Base-by-base conservation (phyloP, 805 yeast genomes). In the Starmerella bombi region DNA sequence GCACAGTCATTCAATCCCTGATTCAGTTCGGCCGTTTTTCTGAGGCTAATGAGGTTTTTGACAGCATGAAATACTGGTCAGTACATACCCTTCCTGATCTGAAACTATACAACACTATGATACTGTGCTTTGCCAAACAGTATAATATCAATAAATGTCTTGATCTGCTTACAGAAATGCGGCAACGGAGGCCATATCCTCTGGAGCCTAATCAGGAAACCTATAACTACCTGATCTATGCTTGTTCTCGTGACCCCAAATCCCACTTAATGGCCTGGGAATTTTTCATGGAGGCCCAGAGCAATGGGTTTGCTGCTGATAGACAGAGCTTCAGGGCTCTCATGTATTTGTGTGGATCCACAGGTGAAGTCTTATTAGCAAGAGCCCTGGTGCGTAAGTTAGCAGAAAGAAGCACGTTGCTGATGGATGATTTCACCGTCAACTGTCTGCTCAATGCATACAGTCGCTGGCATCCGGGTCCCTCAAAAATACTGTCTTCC, bases 41-140 rank as follows among this genome's bases (percentile, higher is more conserved):
- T 15, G 75, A 78, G 46, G 93, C 94, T 0, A 70, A 71, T 41
- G 75, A 75, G 34, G 64, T 81, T 2, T 91, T 91, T 59, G 84
- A 79, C 49, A 74, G 83, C 46, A 75, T 91, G 85, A 88, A 84
- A 55, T 88, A 82, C 56, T 58, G 79, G 49, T 74, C 91, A 1
- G 53, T 65, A 4, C 62, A 65, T 21, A 74, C 85, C 14, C 69
- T 72, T 37, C 95, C 97, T 0, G 80, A 75, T 36, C 53, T 72
- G 0, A 59, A 61, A 15, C 72, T 85, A 1, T 91, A 85, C 58
- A 75, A 77, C 43, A 71, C 80, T 5, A 72, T 85, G 65, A 71
- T 88, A 10, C 67, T 75, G 9, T 64, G 82, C 6, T 75, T 80
- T 46, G 72, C 77, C 3, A 70, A 71, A 46, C 68, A 72, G 40